Conservation (phyloP, 306 rosid species). For the Dryas octopetala region DNA sequence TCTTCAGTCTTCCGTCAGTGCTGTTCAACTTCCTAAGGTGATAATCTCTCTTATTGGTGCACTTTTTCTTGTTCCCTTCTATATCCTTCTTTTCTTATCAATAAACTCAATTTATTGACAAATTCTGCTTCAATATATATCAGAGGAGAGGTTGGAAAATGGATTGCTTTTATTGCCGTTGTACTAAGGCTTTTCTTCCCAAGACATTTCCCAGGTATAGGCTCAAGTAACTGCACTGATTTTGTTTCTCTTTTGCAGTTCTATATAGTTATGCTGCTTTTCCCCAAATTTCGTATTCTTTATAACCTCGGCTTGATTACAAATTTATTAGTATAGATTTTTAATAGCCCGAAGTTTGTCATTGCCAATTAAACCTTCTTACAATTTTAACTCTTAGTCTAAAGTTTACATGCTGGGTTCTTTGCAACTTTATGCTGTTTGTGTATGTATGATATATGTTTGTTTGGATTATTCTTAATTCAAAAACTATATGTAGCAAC, state of each 20-base stretch:
- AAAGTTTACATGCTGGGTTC: too few species aligned
- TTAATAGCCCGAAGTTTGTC: too few species aligned
- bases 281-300: neutral
- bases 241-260: neutral
- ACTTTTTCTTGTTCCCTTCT: conserved; percentile 6
- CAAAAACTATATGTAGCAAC: too few species aligned
- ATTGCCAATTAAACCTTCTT: too few species aligned
- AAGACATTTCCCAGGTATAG: conserved; percentile 73
- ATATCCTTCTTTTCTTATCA: neutral
- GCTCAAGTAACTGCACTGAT: neutral
- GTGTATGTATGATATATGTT: too few species aligned
- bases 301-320: neutral
- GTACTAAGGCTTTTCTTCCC: conserved; percentile 87
- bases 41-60: neutral
- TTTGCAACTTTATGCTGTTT: too few species aligned
- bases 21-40: conserved; percentile 67
- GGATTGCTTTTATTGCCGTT: conserved; percentile 76
- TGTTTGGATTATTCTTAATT: too few species aligned
- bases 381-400: too few species aligned
- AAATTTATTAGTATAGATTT: too few species aligned
- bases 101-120: neutral
- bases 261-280: too few species aligned
- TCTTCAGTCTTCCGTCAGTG: conserved; percentile 75
- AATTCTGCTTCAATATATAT: conserved; percentile 16
- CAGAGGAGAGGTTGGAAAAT: conserved; percentile 80